These are phyloP conservation scores for Magnolia kwangsiensis DNA, from an alignment of 164 flowering plant species.

Conservation along the genomic window DNA sequence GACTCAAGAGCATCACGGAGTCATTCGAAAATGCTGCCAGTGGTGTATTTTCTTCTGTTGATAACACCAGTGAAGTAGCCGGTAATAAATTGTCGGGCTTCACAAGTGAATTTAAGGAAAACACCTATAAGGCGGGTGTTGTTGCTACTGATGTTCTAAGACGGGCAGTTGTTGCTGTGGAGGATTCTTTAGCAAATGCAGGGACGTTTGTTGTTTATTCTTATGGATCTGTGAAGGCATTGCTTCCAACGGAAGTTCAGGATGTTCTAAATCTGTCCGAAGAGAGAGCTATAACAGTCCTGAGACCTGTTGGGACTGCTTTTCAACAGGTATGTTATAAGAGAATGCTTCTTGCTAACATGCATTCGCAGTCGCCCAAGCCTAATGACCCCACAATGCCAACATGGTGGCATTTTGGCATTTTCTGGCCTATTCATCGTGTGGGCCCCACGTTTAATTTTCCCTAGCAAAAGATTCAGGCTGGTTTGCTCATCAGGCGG, in stretches of 20 bases:
- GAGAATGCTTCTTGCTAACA: neutral
- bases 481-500: neutral
- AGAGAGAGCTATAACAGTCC: conserved; percentile 35
- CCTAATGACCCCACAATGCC: neutral
- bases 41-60: conserved; percentile 31
- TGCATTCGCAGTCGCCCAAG: neutral
- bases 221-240: conserved; percentile 58
- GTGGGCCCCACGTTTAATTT: neutral
- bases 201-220: conserved; percentile 40
- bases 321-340: conserved; percentile 50
- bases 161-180: conserved; percentile 41
- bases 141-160: conserved; percentile 55
- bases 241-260: conserved; percentile 65
- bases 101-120: conserved; percentile 47
- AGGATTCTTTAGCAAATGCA: conserved; percentile 52
- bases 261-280: conserved; percentile 52
- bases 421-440: neutral
- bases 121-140: conserved; percentile 37
- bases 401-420: neutral
- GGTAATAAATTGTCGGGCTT: conserved; percentile 41
- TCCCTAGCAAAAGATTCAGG: neutral
- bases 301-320: conserved; percentile 51
- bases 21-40: conserved; percentile 41
- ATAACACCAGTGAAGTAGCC: conserved; percentile 46
- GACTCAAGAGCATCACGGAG: conserved; percentile 37